Conservation (phyloP, 108 stramenopile genomes). For the Fistulifera solaris region DNA sequence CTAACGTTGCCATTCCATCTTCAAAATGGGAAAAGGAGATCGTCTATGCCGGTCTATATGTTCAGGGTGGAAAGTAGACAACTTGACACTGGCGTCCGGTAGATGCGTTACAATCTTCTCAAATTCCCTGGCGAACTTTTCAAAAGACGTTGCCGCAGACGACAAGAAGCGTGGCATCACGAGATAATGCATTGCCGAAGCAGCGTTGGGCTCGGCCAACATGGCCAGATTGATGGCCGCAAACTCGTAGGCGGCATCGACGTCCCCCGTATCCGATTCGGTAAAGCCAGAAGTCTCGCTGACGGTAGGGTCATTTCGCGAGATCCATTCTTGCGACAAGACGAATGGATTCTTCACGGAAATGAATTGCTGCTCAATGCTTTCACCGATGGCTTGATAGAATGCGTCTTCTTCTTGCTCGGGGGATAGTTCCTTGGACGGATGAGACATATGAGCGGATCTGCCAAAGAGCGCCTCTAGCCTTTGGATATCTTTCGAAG, state of each 20-base stretch:
- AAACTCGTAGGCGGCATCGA: conserved; percentile 76
- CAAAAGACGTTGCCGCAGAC: conserved; percentile 58
- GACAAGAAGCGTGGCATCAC: conserved; percentile 64
- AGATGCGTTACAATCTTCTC: conserved; percentile 35
- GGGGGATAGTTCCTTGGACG: conserved; percentile 12
- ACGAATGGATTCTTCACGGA: conserved; percentile 36
- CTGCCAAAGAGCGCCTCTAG: conserved; percentile 65
- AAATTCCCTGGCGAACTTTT: conserved; percentile 53
- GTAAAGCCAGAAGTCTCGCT: conserved; percentile 41
- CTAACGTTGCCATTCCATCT: conserved; percentile 46
- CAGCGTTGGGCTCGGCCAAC: conserved; percentile 24
- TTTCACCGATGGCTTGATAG: conserved; percentile 57
- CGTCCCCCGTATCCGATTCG: conserved; percentile 38
- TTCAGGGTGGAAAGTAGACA: conserved; percentile 69
- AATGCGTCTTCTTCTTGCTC: conserved; percentile 49
- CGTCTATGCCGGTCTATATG: conserved; percentile 43
- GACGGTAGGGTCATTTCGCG: conserved; percentile 39
- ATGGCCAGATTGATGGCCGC: conserved; percentile 75
- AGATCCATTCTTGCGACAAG: conserved; percentile 63
- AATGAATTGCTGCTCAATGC: conserved; percentile 32
- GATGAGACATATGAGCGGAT: conserved; percentile 20
- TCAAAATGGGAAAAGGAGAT: conserved; percentile 57
- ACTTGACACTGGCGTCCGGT: conserved; percentile 28
- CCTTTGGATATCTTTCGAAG: conserved; percentile 47
- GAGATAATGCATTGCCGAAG: conserved; percentile 46